Conservation (phyloP, 192 early-diverging fungal genomes). For the Backusella macrospora region DNA sequence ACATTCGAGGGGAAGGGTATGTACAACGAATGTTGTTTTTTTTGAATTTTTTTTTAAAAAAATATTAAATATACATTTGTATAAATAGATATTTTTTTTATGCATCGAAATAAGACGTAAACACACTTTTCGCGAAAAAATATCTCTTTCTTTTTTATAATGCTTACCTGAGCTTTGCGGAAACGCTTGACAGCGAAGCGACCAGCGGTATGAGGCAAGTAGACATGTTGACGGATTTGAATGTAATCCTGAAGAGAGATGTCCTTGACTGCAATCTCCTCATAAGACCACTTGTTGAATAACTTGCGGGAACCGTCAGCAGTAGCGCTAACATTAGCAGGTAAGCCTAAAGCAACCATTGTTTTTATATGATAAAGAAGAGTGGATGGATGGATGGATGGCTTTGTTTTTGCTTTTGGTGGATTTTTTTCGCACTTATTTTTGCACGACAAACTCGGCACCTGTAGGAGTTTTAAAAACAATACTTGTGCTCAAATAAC, state of each 20-base stretch:
- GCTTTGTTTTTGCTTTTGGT: neutral
- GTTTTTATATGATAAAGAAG: neutral
- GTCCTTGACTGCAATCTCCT: constrained; percentile 90
- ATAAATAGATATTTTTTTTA: neutral
- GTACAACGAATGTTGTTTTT: no score
- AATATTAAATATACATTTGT: constrained; percentile 17
- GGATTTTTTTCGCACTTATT: neutral
- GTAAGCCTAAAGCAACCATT: constrained; percentile 58
- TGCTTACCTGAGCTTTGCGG: constrained; percentile 88
- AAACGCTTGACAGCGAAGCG: constrained; percentile 97
- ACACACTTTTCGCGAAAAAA: constrained; percentile 1
- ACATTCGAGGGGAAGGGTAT: no score
- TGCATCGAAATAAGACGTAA: neutral
- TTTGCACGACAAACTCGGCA: neutral
- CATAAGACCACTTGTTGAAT: constrained; percentile 91
- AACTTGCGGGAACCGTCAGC: constrained; percentile 60
- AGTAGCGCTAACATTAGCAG: constrained; percentile 56
- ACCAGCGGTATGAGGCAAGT: constrained; percentile 98
- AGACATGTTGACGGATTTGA: constrained; percentile 86
- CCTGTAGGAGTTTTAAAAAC: neutral
- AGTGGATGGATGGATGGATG: constrained; percentile 4
- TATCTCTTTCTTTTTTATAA: neutral
- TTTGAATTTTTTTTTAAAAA: neutral
- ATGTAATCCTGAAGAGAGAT: constrained; percentile 91
- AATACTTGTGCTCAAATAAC: no score